Conservation (phyloP, 2,329 filamentous ascomycete genomes). For the Aspergillus flavus region DNA sequence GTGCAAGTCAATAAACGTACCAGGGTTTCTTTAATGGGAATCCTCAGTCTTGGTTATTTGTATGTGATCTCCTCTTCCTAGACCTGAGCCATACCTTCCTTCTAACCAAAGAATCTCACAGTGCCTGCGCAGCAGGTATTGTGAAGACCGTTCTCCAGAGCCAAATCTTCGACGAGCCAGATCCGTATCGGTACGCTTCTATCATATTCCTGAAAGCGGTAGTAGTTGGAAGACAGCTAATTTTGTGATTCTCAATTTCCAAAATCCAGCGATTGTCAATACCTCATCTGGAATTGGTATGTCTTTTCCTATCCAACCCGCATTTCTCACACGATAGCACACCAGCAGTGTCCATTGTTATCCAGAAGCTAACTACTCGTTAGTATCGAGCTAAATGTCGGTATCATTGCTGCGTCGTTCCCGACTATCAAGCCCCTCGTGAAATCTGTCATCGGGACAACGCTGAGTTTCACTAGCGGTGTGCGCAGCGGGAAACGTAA, state of each 20-base stretch:
- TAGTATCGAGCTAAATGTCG: constrained; percentile 46
- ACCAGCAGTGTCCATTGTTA: background rate
- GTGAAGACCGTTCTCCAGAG: constrained; percentile 37
- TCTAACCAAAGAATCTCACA: constrained; percentile 12
- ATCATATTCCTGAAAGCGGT: background rate
- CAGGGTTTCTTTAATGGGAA: constrained; percentile 43
- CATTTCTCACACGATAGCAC: background rate
- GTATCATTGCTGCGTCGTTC: constrained; percentile 45
- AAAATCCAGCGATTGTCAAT: background rate
- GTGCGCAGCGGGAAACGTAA: constrained; percentile 10
- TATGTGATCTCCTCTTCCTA: constrained; percentile 19
- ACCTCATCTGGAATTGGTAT: constrained; percentile 25
- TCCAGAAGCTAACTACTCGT: background rate
- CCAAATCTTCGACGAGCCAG: constrained; percentile 30
- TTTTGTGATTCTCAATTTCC: background rate
- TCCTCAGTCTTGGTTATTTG: constrained; percentile 50
- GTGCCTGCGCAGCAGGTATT: constrained; percentile 45
- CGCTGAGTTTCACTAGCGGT: constrained; percentile 14
- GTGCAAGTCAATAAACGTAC: constrained; percentile 28
- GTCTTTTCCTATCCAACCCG: background rate
- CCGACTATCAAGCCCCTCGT: constrained; percentile 45
- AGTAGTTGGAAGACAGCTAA: background rate
- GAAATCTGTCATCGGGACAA: constrained; percentile 18
- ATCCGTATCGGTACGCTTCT: constrained; percentile 37
- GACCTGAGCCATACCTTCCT: background rate